Base-by-base conservation (phyloP, 2,329 filamentous ascomycete genomes). In the Dactylellina cionopaga region DNA sequence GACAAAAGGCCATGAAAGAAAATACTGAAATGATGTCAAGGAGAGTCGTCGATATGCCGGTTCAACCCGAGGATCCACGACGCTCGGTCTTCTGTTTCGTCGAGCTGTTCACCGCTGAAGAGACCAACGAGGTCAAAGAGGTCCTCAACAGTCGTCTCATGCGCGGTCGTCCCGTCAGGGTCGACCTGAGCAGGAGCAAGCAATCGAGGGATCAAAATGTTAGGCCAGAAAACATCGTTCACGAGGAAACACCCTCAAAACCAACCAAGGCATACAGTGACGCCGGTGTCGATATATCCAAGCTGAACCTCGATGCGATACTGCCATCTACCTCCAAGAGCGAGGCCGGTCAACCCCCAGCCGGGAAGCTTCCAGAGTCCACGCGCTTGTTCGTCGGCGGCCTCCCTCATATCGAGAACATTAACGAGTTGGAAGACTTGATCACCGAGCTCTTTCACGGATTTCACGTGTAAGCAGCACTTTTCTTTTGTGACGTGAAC, bases 401-500 rank as follows among this genome's bases (percentile, higher is more conserved):
- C 9, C 51, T 71, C 25, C 66, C 66, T 0, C 51, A 64, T 35
- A 35, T 51, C 17, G 41, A 49, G n/a, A 64, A 64, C 27, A 71
- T 71, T 27, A 71, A 71, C 25, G 49, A 64, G 22, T 43, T 71
- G 5, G 66, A 71, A 35, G 66, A 71, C 25, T 29, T 37, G 7
- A 64, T 71, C 13, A 15, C n/a, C 9, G 66, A 71, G 22, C 46
- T 71, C 4, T 71, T 71, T 15, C 51, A 58, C 22, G 66, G 66
- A 1, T 71, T 71, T 13, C 58, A 71, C 24, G 49, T 71, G 66
- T 71, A 51, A 46, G 51, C 11, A 37, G 9, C 19, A 31, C 13
- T 10, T 2, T 51, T 22, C 9, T 11, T 7, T 29, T 7, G 1
- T 1, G 11, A 17, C 2, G 3, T 2, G 25, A 7, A 43, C 22